A percentile compares a stretch with the other conserved stretches of the same genome.
phyloP scores from a whole-genome alignment of 306 rosid species.

The Cucumis melo region DNA sequence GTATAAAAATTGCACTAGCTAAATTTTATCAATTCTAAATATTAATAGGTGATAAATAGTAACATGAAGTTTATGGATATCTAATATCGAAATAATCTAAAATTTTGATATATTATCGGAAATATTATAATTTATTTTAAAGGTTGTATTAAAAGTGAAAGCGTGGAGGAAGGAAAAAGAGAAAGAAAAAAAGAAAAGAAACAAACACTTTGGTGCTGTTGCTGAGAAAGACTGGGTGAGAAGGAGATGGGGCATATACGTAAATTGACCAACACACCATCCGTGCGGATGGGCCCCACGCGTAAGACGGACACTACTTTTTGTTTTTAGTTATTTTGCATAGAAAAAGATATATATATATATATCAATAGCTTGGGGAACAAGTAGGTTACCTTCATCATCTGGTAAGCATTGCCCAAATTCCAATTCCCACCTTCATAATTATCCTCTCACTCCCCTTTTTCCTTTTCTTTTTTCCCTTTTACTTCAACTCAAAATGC shows the following conservation, averaged over 20 bases:
- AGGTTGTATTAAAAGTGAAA: no score
- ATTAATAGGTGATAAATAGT: no score
- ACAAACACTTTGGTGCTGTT: not conserved
- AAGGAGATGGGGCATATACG: not conserved
- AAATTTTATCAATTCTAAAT: no score
- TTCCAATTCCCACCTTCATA: not conserved
- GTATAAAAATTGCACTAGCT: no score
- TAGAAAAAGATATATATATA: no score
- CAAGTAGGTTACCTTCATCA: not conserved
- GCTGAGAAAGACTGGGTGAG: not conserved
- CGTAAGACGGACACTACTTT: not conserved
- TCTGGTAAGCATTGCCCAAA: not conserved
- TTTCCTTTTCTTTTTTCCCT: not conserved
- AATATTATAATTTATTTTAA: no score
- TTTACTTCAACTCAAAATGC: no score
- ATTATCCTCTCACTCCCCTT: not conserved
- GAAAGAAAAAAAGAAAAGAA: no score
- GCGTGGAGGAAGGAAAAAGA: no score
- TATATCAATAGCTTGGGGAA: not conserved
- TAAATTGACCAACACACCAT: not conserved
- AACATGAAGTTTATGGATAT: no score
- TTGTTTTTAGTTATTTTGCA: not conserved
- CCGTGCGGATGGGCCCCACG: slow-evolving; percentile 3
- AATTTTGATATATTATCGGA: no score
- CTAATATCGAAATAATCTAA: no score